Evolutionary conservation across 139 green algal genomes (phyloP), one percentile per base, ranked within the genome.

Genomic region (Micractinium conductrix): DNA sequence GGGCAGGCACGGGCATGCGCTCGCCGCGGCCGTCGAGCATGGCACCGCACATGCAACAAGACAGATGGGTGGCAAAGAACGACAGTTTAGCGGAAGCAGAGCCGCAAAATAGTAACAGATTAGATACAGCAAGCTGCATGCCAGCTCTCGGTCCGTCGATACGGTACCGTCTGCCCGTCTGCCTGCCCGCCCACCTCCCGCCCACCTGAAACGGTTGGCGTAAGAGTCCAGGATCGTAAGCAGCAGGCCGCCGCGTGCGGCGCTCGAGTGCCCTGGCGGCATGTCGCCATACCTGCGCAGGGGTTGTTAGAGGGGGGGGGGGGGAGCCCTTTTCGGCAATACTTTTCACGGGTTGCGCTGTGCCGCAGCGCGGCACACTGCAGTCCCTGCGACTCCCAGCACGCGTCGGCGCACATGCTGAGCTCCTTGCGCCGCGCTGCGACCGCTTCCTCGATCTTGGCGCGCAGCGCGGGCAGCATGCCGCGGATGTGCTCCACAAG

Each of bases 211-310:
- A 33, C 94, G 86, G 60, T 94, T 91, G 26, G 93, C 88, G 72
- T 98, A 99, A 6, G 92, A 88, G 67, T 95, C 94, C 80, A 98
- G 91, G 79, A 99, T 89, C 53, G 93, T 88, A 86, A 98, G 90
- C 86, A 99, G 92, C 88, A 94, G 65, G 9, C 88, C 92, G 33
- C 93, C 92, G 14, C 65, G 83, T 50, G 89, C 88, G 2, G 86
- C 88, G 50, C 53, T 60, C 26, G 87, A 86, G 43, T 63, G 45
- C 4, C 91, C 91, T 35, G 84, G 86, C 37, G 89, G 85, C 30
- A 81, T 67, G 74, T 93, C 88, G 24, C 93, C 93, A 73, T 93
- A 93, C 28, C 85, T 35, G n/a, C n/a, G n/a, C n/a, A n/a, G n/a
- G n/a, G n/a, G n/a, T n/a, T n/a, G n/a, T n/a, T n/a, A n/a, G n/a